These are phyloP conservation scores for Viridothelium virens DNA, from an alignment of 495 filamentous ascomycete species.

Conservation along the genomic window DNA sequence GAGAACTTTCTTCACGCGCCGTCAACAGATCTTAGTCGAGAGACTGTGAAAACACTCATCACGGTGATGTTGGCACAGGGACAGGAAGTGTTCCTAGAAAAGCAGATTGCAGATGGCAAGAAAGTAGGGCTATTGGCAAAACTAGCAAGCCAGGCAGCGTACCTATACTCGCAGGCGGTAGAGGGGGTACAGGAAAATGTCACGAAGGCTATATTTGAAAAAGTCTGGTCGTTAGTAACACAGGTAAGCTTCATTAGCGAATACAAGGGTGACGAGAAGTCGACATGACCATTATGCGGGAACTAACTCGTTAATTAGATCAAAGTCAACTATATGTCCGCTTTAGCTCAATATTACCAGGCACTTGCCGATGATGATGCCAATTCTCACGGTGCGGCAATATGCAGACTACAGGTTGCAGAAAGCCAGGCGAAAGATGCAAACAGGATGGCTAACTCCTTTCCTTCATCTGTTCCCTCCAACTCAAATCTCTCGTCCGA, in stretches of 20 bases:
- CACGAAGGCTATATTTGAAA: conserved; percentile 84
- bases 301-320: conserved; percentile 38
- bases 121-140: conserved; percentile 91
- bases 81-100: conserved; percentile 95
- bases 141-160: conserved; percentile 79
- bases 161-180: conserved; percentile 75
- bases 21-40: conserved; percentile 84
- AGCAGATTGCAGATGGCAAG: conserved; percentile 86
- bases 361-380: conserved; percentile 84
- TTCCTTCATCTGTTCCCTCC: conserved; percentile 69
- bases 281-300: neutral
- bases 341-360: conserved; percentile 89
- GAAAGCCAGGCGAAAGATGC: conserved; percentile 70
- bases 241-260: conserved; percentile 48
- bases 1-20: conserved; percentile 98
- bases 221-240: conserved; percentile 78
- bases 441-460: conserved; percentile 63
- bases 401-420: conserved; percentile 74
- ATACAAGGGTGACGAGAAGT: too few species aligned
- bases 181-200: conserved; percentile 93
- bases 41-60: conserved; percentile 92
- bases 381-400: conserved; percentile 77
- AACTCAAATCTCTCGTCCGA: conserved; percentile 80
- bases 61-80: conserved; percentile 87
- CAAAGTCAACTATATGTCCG: conserved; percentile 77